Evolutionary conservation across 305 asterid species (phyloP).

Genomic region (Petunia hybrid): DNA sequence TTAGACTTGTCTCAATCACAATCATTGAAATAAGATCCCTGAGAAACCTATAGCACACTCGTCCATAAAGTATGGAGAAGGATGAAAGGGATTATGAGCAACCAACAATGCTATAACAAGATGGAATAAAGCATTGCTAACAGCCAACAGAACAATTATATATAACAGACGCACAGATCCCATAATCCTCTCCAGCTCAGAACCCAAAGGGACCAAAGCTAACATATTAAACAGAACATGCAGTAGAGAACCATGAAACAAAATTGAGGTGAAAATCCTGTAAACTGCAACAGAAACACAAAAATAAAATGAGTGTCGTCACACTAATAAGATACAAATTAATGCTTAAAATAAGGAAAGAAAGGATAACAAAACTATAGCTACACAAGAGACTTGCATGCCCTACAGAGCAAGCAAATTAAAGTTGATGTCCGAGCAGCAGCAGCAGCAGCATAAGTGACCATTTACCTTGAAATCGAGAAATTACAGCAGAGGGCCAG

Average conservation of each 20-base stretch:
- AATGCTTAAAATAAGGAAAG: not conserved
- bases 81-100: slow-evolving; percentile 66
- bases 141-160: slow-evolving; percentile 66
- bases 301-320: slow-evolving; percentile 23
- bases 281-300: slow-evolving; percentile 61
- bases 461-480: slow-evolving; percentile 78
- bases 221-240: slow-evolving; percentile 95
- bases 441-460: slow-evolving; percentile 7
- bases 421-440: too few relatives aligned
- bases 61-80: slow-evolving; percentile 56
- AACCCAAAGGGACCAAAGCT: slow-evolving; percentile 97
- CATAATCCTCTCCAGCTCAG: slow-evolving; percentile 98
- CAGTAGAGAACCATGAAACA: slow-evolving; percentile 90
- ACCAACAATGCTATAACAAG: slow-evolving; percentile 66
- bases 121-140: slow-evolving; percentile 84
- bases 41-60: slow-evolving; percentile 98
- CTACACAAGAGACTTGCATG: not conserved
- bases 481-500: slow-evolving; percentile 81
- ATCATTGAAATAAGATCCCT: slow-evolving; percentile 95
- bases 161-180: slow-evolving; percentile 88
- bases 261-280: slow-evolving; percentile 78
- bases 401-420: not conserved
- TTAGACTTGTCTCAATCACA: slow-evolving; percentile 90
- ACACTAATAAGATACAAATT: not conserved
- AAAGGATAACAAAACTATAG: slow-evolving; percentile 21